These are phyloP conservation scores for Imleria badia DNA, from an alignment of 768 basidiomycete genomes.

Conservation along the genomic window DNA sequence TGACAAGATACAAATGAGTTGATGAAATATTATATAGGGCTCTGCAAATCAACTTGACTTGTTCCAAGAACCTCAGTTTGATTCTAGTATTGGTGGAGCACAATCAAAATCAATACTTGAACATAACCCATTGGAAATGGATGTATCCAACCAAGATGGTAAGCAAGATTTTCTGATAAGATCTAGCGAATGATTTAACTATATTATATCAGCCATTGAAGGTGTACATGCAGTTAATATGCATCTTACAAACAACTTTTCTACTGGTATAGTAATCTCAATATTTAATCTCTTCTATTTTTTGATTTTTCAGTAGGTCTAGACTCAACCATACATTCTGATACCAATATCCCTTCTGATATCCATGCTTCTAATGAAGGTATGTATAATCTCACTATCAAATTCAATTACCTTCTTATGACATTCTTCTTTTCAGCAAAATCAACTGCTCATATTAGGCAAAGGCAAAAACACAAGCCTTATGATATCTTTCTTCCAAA, in stretches of 20 bases:
- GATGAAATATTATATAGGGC: neutral
- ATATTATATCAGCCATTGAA: neutral
- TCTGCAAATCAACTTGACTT: neutral
- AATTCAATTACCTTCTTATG: neutral
- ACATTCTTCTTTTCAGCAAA: neutral
- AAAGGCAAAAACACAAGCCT: neutral
- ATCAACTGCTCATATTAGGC: neutral
- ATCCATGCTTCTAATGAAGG: neutral
- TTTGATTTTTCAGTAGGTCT: neutral
- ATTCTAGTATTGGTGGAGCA: neutral
- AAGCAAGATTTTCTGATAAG: neutral
- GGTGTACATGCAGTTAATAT: too few species aligned
- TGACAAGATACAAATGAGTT: accelerated
- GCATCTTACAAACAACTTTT: too few species aligned
- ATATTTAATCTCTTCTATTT: neutral
- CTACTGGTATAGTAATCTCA: neutral
- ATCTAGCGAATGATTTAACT: neutral
- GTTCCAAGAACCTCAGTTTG: neutral
- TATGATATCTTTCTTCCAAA: neutral
- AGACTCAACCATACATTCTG: too few species aligned
- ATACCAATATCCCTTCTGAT: neutral
- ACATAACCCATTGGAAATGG: neutral
- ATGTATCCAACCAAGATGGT: neutral
- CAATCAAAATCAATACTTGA: neutral
- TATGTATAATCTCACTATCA: neutral